Evolutionary conservation across 139 green algal genomes (phyloP).

Genomic region (Nannochloris sp.): DNA sequence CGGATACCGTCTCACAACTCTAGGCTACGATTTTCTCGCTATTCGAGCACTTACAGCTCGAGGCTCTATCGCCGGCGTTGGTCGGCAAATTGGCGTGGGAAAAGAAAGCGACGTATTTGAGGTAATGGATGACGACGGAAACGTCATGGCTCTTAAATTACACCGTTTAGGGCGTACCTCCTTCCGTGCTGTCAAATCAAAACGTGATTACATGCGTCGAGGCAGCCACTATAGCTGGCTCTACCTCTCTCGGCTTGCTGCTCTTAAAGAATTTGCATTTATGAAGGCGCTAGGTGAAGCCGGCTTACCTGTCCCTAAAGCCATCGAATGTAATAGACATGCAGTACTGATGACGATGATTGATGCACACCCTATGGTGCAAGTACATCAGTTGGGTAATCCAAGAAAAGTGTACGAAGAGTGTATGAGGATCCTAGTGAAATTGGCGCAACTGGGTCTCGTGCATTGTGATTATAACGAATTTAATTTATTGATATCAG

Average conservation of each 20-base stretch:
- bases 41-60: slow-evolving; percentile 76
- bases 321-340: slow-evolving; percentile 91
- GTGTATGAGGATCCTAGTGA: slow-evolving; percentile 72
- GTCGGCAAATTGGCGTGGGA: slow-evolving; percentile 88
- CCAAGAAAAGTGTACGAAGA: slow-evolving; percentile 60
- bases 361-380: slow-evolving; percentile 66
- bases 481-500: slow-evolving; percentile 89
- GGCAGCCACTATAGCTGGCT: slow-evolving; percentile 73
- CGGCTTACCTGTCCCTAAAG: slow-evolving; percentile 84
- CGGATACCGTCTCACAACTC: slow-evolving; percentile 86
- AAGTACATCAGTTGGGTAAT: slow-evolving; percentile 59
- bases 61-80: slow-evolving; percentile 76
- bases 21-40: slow-evolving; percentile 97
- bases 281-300: slow-evolving; percentile 89
- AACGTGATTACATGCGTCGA: slow-evolving; percentile 91
- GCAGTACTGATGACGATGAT: slow-evolving; percentile 92
- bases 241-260: slow-evolving; percentile 88
- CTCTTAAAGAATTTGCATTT: slow-evolving; percentile 95
- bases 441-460: slow-evolving; percentile 69
- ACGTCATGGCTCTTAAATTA: slow-evolving; percentile 82
- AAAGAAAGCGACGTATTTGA: slow-evolving; percentile 97
- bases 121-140: slow-evolving; percentile 63
- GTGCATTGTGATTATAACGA: slow-evolving; percentile 99
- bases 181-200: slow-evolving; percentile 93
- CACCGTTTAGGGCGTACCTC: slow-evolving; percentile 94